Base-by-base conservation (phyloP, 2,329 filamentous ascomycete genomes). In the Penicillium sp. region DNA sequence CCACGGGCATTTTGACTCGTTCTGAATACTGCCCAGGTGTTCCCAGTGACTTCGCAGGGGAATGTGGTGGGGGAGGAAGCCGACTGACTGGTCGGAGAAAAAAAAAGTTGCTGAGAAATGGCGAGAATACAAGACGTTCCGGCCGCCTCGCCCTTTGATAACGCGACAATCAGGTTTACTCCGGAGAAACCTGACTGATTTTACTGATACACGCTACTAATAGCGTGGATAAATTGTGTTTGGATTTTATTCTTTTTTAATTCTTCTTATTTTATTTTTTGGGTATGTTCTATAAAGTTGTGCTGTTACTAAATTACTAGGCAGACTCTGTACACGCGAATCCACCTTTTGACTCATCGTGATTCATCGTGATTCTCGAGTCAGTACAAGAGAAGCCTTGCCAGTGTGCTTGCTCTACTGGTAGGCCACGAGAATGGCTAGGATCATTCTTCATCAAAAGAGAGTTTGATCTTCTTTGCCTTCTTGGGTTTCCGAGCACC, bases 1-100 rank as follows among this genome's bases (percentile, higher is more conserved):
- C 91, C 63, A 97, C 87, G 62, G 94, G 93, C 94, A 99, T 99
- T 55, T 69, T 83, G 75, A 48, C 51, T 60, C 54, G 57, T 40
- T 44, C 54, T 58, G 51, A 46, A 21, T 43, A 56, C 51, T n/a
- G 45, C 55, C 21, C 52, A 5, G 52, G 60, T 50, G 39, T 42
- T 45, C 49, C n/a, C 54, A 28, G 37, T 50, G 45, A 55, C 48
- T 55, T 34, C 28, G 47, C 29, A 34, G 51, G 48, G 47, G 51
- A 21, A 54, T 47, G 51, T 59, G 59, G 54, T 56, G 56, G 54
- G 51, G 58, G 51, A 31, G 58, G 51, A 31, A 45, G 46, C 34
- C 40, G 49, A 45, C 48, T 59, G 55, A 54, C n/a, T 42, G 52
- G 52, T 45, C 51, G 42, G 49, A 54, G 55, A 52, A 58, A 60